Evolutionary conservation across 176 grass and related monocot species (phyloP).

Genomic region (Zoysia japonica): DNA sequence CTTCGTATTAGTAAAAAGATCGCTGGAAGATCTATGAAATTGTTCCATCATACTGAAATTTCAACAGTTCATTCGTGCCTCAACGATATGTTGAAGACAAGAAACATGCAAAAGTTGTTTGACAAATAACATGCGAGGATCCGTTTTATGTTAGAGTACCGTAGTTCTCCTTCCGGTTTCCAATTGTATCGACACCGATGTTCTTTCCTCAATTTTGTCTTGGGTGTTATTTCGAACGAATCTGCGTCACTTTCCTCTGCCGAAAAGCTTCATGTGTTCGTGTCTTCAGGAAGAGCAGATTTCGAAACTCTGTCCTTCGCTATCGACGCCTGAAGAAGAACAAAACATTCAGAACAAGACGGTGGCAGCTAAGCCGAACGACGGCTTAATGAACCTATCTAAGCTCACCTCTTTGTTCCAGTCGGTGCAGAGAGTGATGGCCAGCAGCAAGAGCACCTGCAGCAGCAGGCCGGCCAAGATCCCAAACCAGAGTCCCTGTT

Average conservation of each 20-base stretch:
- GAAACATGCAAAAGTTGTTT: background rate
- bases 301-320: slow-evolving; percentile 53
- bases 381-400: background rate
- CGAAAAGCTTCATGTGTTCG: slow-evolving; percentile 14
- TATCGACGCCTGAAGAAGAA: background rate
- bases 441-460: slow-evolving; percentile 18
- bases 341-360: background rate
- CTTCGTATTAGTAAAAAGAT: background rate
- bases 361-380: background rate
- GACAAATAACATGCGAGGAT: background rate
- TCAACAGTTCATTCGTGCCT: background rate
- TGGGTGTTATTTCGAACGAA: background rate
- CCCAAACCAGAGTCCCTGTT: slow-evolving; percentile 6
- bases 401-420: slow-evolving; percentile 12
- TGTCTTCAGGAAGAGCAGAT: slow-evolving; percentile 38
- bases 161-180: background rate
- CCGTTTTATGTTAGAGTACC: background rate
- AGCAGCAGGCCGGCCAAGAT: background rate
- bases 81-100: background rate
- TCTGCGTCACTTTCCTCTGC: background rate
- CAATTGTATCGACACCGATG: background rate
- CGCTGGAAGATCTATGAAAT: background rate
- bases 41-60: background rate
- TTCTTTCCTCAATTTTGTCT: background rate
- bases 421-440: background rate